A percentile compares a stretch with the other conserved stretches of the same genome.
phyloP scores from a whole-genome alignment of 305 asterid species.

The Fraxinus ornus region DNA sequence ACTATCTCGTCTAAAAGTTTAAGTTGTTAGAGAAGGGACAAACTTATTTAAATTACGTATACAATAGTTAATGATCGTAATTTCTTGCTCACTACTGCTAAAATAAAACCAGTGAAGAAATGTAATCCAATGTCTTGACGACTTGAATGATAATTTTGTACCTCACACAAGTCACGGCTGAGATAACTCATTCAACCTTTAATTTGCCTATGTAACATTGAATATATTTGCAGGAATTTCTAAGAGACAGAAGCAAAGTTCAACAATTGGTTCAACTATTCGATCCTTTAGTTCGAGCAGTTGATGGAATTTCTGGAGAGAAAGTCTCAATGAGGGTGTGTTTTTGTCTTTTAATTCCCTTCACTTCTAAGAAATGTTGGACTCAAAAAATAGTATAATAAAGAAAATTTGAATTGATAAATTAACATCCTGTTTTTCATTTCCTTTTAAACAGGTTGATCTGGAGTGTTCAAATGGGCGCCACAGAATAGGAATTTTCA shows the following conservation, averaged over 20 bases:
- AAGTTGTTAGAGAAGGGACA: not conserved
- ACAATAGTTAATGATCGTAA: not conserved
- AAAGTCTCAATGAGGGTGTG: slow-evolving; percentile 82
- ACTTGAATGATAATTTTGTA: not conserved
- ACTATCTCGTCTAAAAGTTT: not conserved
- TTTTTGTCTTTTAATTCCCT: not conserved
- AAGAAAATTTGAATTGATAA: not conserved
- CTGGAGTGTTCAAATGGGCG: slow-evolving; percentile 39
- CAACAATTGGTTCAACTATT: slow-evolving; percentile 58
- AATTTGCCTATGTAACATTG: not conserved
- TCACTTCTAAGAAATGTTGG: not conserved
- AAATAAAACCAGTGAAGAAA: not conserved
- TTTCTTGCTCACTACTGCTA: not conserved
- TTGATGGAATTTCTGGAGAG: slow-evolving; percentile 67
- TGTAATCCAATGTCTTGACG: not conserved
- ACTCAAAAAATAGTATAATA: not conserved
- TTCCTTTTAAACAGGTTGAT: slow-evolving; percentile 38
- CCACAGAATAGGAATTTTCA: slow-evolving; percentile 42
- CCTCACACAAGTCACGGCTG: not conserved
- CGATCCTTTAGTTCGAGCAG: slow-evolving; percentile 70
- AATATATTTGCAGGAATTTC: slow-evolving; percentile 47
- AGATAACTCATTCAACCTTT: not conserved
- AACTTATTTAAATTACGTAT: not conserved
- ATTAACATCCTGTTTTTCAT: not conserved
- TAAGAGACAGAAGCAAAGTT: slow-evolving; percentile 80